Evolutionary conservation across 352 stramenopile species (phyloP), one percentile per base, ranked within the genome.

Genomic region (Pythium plurisporium): DNA sequence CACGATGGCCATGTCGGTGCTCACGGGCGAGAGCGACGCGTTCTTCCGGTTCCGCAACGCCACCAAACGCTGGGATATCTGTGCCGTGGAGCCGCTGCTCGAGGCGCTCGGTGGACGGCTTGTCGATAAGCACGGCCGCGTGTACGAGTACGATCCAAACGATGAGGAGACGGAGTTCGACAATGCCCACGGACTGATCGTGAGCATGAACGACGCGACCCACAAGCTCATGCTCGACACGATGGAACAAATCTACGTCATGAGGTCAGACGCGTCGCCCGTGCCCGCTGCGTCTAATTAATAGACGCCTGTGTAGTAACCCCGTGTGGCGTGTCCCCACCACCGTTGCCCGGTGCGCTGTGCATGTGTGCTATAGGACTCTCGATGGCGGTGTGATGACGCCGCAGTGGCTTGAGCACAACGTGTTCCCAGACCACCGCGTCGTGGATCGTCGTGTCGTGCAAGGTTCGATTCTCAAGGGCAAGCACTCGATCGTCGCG

Each of bases 21-120:
- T 89, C 26, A 85, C 67, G 14, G 81, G 81, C 43, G 56, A 67
- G 20, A 83, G 73, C 52, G 78, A 91, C 65, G 66, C 69, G 31
- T 91, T 88, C 65, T 76, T 89, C 47, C 76, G 81, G 37, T 85
- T 87, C 57, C 81, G 80, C 19, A 70, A 79, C 27, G 74, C 74
- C 5, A 91, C 81, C 42, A 83, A 84, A 53, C 83, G 83, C 51
- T 91, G 81, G 81, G 81, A 91, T 65, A 89, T 88, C 45, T 91
- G 81, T 51, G 81, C 79, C 2, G 64, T 88, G 8, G 81, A 91
- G 64, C 74, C 81, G 23, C 55, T 91, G 33, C 62, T 91, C 3
- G 73, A 74, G 25, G 81, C 65, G 1, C 59, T 89, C 8, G 81
- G 78, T 10, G 81, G 81, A 4, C 59, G 70, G 25, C 58, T 91